Evolutionary conservation across 2,329 filamentous ascomycete species (phyloP).

Genomic region (Cordyceps cateniannulata): DNA sequence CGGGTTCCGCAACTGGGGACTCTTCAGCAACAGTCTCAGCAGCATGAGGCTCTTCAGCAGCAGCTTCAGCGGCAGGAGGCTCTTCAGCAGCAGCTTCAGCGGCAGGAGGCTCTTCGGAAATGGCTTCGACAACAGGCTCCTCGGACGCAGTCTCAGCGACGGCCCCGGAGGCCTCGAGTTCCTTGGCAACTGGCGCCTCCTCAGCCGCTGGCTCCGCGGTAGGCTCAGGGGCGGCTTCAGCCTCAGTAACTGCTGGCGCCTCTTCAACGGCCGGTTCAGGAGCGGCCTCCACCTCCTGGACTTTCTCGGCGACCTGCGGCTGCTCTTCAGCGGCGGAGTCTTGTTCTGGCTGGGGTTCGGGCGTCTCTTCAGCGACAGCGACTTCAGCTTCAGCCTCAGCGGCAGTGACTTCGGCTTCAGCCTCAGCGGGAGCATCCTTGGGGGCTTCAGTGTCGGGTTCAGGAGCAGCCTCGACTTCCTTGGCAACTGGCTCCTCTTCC

Average conservation of each 20-base stretch:
- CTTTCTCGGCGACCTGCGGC: constrained; percentile 13
- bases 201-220: background rate
- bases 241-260: background rate
- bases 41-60: background rate
- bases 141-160: background rate
- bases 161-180: constrained; percentile 14
- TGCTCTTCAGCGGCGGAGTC: background rate
- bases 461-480: background rate
- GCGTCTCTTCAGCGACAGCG: background rate
- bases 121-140: background rate
- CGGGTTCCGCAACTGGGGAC: background rate
- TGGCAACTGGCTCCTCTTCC: constrained; percentile 6
- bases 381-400: background rate
- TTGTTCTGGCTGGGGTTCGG: background rate
- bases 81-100: background rate
- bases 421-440: constrained; percentile 7
- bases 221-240: background rate
- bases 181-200: constrained; percentile 11
- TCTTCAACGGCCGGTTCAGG: background rate
- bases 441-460: background rate
- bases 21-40: background rate
- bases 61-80: background rate
- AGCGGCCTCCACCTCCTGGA: constrained; percentile 12
- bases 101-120: too few species aligned
- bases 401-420: background rate